Evolutionary conservation across 2,329 filamentous ascomycete species (phyloP).

Genomic region (Colletotrichum graminicola): DNA sequence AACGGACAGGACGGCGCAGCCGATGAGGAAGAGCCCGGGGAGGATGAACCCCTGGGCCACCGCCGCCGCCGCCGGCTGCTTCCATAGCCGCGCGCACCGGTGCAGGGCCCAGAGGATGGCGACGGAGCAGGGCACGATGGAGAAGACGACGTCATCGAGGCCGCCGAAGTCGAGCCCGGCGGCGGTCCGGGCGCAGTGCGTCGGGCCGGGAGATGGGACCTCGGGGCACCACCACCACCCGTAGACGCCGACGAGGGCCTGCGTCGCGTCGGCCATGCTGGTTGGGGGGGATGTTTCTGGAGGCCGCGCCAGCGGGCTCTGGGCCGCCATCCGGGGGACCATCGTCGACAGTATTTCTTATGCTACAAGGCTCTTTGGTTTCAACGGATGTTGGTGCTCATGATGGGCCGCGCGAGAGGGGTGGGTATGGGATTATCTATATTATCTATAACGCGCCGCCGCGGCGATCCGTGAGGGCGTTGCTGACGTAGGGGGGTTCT

Average conservation of each 20-base stretch:
- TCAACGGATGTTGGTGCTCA: too few relatives aligned
- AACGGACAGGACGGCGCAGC: background rate
- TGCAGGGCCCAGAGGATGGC: background rate
- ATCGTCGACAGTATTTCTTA: background rate
- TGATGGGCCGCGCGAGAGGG: too few relatives aligned
- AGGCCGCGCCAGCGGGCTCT: background rate
- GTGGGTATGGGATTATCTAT: too few relatives aligned
- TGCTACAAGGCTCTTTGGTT: too few relatives aligned
- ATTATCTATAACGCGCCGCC: too few relatives aligned
- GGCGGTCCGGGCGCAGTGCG: background rate
- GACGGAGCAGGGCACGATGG: background rate
- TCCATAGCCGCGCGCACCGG: background rate
- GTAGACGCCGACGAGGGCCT: background rate
- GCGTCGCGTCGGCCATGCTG: background rate
- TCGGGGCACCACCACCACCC: background rate
- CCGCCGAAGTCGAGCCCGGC: background rate
- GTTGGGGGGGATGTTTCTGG: background rate
- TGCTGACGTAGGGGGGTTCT: too few relatives aligned
- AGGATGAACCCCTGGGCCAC: background rate
- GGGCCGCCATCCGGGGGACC: background rate
- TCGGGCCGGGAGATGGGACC: too few relatives aligned
- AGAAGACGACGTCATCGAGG: background rate
- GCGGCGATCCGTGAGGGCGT: too few relatives aligned
- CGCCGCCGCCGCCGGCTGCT: background rate
- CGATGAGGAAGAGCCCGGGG: background rate